Conservation (phyloP, 1,284 basidiomycete genomes). For the Meira miltonrushii region DNA sequence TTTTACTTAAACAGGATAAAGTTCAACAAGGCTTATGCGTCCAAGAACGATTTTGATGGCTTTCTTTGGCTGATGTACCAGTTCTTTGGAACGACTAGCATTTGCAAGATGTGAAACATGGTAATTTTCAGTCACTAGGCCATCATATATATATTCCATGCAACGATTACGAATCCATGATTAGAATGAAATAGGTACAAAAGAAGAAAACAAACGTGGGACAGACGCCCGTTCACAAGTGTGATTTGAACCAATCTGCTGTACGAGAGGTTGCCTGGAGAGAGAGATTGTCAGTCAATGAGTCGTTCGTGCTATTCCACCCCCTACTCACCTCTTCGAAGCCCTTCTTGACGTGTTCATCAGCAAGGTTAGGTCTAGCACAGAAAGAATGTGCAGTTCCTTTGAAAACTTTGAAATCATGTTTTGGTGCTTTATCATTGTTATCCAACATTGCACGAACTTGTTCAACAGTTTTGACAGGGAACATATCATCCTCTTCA, state of each 20-base stretch:
- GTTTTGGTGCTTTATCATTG: conserved; percentile 55
- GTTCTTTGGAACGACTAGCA: too few relatives aligned
- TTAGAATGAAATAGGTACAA: too few relatives aligned
- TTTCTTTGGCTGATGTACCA: too few relatives aligned
- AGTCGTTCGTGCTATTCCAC: background rate
- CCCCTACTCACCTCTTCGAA: conserved; percentile 54
- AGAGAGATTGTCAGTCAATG: background rate
- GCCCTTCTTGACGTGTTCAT: conserved; percentile 58
- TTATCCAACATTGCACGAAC: conserved; percentile 57
- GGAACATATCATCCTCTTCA: conserved; percentile 61
- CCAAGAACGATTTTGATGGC: too few relatives aligned
- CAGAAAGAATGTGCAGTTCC: conserved; percentile 63
- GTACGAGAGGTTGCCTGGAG: conserved; percentile 1
- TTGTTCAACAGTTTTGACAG: conserved; percentile 53
- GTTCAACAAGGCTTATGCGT: too few relatives aligned
- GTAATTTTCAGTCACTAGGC: too few relatives aligned
- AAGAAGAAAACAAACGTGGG: too few relatives aligned
- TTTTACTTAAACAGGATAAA: too few relatives aligned
- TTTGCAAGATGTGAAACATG: too few relatives aligned
- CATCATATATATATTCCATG: too few relatives aligned
- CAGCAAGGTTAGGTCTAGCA: conserved; percentile 57
- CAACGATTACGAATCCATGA: too few relatives aligned
- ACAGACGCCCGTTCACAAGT: background rate
- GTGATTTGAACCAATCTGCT: conserved; percentile 13
- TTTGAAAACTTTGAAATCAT: conserved; percentile 61